These are phyloP conservation scores for Stachybotrys echinatus DNA, from an alignment of 2,329 filamentous ascomycete genomes.

Conservation along the genomic window DNA sequence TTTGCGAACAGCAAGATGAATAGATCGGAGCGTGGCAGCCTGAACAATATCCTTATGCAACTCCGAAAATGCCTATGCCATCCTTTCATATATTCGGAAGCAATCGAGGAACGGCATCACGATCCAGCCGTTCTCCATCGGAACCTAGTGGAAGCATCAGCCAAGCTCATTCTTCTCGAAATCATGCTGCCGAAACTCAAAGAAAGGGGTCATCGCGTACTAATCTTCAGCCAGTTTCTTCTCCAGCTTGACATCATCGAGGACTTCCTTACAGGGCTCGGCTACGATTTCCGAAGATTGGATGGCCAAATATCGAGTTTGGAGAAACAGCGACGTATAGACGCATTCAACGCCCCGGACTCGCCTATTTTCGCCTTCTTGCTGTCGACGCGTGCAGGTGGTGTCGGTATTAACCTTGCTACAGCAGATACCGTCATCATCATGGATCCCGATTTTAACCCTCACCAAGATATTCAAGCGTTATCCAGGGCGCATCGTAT, in stretches of 20 bases:
- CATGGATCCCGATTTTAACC: slow-evolving; percentile 94
- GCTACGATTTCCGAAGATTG: slow-evolving; percentile 69
- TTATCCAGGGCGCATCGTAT: slow-evolving; percentile 93
- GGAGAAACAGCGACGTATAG: slow-evolving; percentile 91
- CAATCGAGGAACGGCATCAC: slow-evolving; percentile 77
- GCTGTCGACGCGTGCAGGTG: slow-evolving; percentile 87
- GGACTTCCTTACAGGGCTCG: slow-evolving; percentile 78
- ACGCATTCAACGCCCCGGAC: slow-evolving; percentile 82
- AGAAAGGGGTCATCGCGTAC: slow-evolving; percentile 79
- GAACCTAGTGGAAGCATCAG: slow-evolving; percentile 85
- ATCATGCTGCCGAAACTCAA: slow-evolving; percentile 82
- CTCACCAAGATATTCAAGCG: slow-evolving; percentile 95
- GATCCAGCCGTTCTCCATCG: slow-evolving; percentile 59
- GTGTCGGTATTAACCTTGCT: slow-evolving; percentile 95
- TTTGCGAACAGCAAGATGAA: slow-evolving; percentile 67
- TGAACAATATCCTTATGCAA: slow-evolving; percentile 95
- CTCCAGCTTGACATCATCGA: slow-evolving; percentile 84
- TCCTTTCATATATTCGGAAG: slow-evolving; percentile 87
- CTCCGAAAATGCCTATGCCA: slow-evolving; percentile 92
- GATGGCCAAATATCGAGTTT: slow-evolving; percentile 79
- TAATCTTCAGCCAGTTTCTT: slow-evolving; percentile 95
- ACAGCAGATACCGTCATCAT: slow-evolving; percentile 98
- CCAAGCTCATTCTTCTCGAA: slow-evolving; percentile 80
- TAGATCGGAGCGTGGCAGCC: slow-evolving; percentile 65
- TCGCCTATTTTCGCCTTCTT: slow-evolving; percentile 86